Evolutionary conservation across 129 eudicot species (phyloP).

Genomic region (Flaveria bidentis): DNA sequence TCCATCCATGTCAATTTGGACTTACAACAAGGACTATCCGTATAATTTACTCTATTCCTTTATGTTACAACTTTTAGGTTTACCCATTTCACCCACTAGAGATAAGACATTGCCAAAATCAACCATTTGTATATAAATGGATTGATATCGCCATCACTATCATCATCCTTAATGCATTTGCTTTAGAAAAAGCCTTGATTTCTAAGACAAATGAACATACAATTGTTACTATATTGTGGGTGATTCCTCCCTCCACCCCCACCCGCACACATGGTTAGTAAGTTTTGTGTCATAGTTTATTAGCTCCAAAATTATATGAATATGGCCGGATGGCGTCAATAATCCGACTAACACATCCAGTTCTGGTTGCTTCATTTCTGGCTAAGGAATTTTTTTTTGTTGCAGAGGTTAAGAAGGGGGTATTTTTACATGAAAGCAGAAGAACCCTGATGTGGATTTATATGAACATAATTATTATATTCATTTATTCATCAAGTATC

Average conservation of each 20-base stretch:
- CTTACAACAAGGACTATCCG: too few species aligned
- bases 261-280: too few species aligned
- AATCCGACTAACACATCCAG: too few species aligned
- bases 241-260: too few species aligned
- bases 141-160: not conserved
- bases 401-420: slow-evolving; percentile 79
- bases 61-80: not conserved
- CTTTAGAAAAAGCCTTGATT: too few species aligned
- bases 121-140: not conserved
- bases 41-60: not conserved
- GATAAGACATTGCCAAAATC: not conserved
- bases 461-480: slow-evolving; percentile 37
- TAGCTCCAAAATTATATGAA: too few species aligned
- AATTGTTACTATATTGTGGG: too few species aligned
- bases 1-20: too few species aligned
- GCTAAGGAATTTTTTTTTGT: not conserved
- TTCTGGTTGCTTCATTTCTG: not conserved
- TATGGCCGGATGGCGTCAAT: too few species aligned
- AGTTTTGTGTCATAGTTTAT: too few species aligned
- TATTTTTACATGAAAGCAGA: slow-evolving; percentile 66
- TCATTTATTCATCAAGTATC: slow-evolving; percentile 34
- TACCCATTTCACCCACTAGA: not conserved
- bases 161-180: too few species aligned
- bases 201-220: too few species aligned
- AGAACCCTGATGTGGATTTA: slow-evolving; percentile 63